Percentiles rank a stretch among this genome's conserved stretches.
Conservation (phyloP, 2,329 filamentous ascomycete species). For the Neonectria sp. region DNA sequence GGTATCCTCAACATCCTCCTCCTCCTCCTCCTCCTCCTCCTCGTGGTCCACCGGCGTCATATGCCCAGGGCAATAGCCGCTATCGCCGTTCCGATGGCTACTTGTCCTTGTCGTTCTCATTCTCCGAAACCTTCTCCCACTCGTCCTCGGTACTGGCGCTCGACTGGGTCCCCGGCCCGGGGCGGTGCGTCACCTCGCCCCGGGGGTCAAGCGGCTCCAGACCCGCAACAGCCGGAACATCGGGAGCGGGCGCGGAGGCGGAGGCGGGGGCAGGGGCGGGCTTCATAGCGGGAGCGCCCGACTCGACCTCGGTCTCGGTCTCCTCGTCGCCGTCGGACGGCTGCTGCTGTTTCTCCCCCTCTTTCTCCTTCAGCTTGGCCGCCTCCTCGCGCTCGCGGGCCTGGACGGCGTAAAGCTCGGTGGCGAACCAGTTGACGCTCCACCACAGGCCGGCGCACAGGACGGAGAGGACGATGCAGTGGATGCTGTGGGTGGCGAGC, state of each 20-base stretch:
- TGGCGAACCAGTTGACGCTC: slow-evolving; percentile 97
- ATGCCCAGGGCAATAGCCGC: not conserved
- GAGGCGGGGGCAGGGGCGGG: slow-evolving; percentile 31
- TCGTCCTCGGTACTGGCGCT: slow-evolving; percentile 90
- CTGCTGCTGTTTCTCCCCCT: slow-evolving; percentile 44
- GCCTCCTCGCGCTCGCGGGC: slow-evolving; percentile 59
- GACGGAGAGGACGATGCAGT: slow-evolving; percentile 87
- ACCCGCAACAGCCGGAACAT: slow-evolving; percentile 51
- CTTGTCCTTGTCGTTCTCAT: slow-evolving; percentile 73
- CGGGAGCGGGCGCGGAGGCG: slow-evolving; percentile 34
- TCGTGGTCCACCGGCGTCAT: slow-evolving; percentile 8
- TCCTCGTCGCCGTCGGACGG: slow-evolving; percentile 46
- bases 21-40: slow-evolving; percentile 8
- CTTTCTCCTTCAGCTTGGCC: slow-evolving; percentile 51
- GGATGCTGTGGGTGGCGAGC: slow-evolving; percentile 86
- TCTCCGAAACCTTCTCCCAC: slow-evolving; percentile 95
- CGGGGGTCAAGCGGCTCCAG: slow-evolving; percentile 59
- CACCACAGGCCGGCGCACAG: slow-evolving; percentile 90
- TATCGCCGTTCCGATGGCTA: slow-evolving; percentile 42
- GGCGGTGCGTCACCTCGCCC: slow-evolving; percentile 67
- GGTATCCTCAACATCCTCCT: slow-evolving; percentile 46
- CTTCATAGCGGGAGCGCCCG: slow-evolving; percentile 36
- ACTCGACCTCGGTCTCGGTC: slow-evolving; percentile 61
- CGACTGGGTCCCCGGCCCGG: slow-evolving; percentile 64
- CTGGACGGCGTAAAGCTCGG: slow-evolving; percentile 68